These are phyloP conservation scores for Inga oerstediana DNA, from an alignment of 306 rosid species.

Conservation along the genomic window DNA sequence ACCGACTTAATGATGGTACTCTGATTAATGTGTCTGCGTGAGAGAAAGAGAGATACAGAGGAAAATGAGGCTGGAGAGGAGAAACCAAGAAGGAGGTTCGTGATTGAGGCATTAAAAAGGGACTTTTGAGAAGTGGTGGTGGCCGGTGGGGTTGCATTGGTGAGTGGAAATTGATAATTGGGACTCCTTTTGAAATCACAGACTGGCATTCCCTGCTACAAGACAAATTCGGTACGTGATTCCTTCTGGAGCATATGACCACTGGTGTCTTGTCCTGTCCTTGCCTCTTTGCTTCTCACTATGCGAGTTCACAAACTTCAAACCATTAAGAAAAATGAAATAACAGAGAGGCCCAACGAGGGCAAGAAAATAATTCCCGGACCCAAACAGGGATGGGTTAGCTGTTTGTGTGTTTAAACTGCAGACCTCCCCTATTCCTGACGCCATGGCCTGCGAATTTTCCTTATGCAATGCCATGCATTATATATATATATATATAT, in stretches of 20 bases:
- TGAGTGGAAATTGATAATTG: conserved; percentile 39
- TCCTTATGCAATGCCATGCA: neutral
- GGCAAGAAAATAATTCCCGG: neutral
- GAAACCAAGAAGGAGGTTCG: conserved; percentile 34
- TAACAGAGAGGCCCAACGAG: neutral
- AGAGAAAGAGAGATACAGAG: conserved; percentile 12
- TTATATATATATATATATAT: too few relatives aligned
- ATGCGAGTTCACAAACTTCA: neutral
- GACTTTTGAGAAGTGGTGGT: conserved; percentile 38
- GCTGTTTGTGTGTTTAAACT: too few relatives aligned
- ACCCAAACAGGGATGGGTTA: neutral
- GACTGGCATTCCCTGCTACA: conserved; percentile 35
- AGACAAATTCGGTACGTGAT: conserved; percentile 45
- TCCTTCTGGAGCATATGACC: conserved; percentile 45
- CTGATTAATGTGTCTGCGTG: conserved; percentile 32
- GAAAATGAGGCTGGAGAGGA: conserved; percentile 29
- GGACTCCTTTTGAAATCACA: conserved; percentile 28
- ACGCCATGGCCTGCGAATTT: neutral
- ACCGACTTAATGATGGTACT: conserved; percentile 26
- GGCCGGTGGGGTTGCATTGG: conserved; percentile 31
- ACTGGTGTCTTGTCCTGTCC: conserved; percentile 14
- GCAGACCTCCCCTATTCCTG: neutral
- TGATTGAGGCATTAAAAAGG: conserved; percentile 44
- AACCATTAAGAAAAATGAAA: conserved; percentile 6
- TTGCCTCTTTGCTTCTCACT: neutral